Evolutionary conservation across 371 early-diverging fungal genomes (phyloP), one percentile per base, ranked within the genome.

Genomic region (Mucor piriformis): DNA sequence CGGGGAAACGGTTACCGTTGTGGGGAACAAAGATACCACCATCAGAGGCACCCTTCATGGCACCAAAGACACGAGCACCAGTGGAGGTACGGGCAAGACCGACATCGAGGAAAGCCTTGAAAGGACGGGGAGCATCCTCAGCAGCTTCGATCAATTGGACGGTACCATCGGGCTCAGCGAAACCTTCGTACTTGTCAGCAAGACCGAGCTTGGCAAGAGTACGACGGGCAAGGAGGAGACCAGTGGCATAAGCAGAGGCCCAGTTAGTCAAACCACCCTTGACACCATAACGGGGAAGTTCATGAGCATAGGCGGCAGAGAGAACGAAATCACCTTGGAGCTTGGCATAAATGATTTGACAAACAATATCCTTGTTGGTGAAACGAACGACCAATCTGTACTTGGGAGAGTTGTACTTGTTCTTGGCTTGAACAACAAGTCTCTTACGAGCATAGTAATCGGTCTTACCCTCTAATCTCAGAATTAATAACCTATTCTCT

Each of bases 381-480:
- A 98, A 93, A 74, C 99, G 95, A 66, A 99, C 99, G 67, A 99
- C 99, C 67, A 99, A 83, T 81, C 99, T 92, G 92, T 96, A 97
- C 91, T 99, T 99, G 80, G 98, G 97, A 59, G 96, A 92, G 92
- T 98, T 98, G 93, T 98, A 97, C 90, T 98, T 98, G 93, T 96
- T 98, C 92, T 96, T 96, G 82, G 98, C 99, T 88, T 99, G 99
- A 79, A 91, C 88, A 25, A 99, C 91, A 61, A 99, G 84, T 76
- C 97, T 92, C 90, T 95, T 97, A 77, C 99, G 92, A 72, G 99
- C 98, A 82, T 96, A 97, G 97, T 99, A 99, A 88, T 99, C 99
- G 74, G 99, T 99, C 92, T 99, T 99, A 55, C 99, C 98, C 94
- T 99, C 98, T 95, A 68, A 6, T 34, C 2, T 20, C 21, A 25